Evolutionary conservation across 2,329 filamentous ascomycete species (phyloP).

Genomic region (Zalaria sp.): DNA sequence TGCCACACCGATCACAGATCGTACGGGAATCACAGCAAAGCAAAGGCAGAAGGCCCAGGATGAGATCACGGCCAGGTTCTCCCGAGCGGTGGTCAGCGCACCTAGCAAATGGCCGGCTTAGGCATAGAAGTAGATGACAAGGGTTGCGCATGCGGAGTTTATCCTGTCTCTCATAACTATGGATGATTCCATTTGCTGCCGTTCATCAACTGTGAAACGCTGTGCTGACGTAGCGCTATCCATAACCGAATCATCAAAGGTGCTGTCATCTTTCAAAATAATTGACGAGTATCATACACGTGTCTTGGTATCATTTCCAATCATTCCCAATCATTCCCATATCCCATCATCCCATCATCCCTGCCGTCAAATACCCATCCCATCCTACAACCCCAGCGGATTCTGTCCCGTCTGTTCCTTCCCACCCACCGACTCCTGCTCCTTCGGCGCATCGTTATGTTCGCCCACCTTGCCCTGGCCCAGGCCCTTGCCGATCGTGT

Average conservation of each 20-base stretch:
- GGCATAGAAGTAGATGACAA: neutral
- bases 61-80: constrained; percentile 34
- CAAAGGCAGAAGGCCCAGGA: constrained; percentile 40
- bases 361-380: too few species aligned
- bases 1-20: constrained; percentile 78
- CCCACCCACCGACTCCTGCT: constrained; percentile 17
- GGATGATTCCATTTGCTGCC: too few species aligned
- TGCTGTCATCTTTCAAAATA: too few species aligned
- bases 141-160: too few species aligned
- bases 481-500: constrained; percentile 10
- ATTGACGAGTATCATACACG: too few species aligned
- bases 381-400: constrained; percentile 16
- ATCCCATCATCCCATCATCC: too few species aligned
- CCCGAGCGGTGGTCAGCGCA: constrained; percentile 32
- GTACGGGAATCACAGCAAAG: constrained; percentile 56
- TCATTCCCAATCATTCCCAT: too few species aligned
- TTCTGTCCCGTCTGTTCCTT: constrained; percentile 21
- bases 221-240: too few species aligned
- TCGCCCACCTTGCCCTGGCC: constrained; percentile 3
- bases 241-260: too few species aligned
- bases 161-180: too few species aligned
- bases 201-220: too few species aligned
- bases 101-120: constrained; percentile 27
- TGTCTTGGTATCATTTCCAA: too few species aligned
- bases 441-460: constrained; percentile 3